Percentiles rank a stretch among this genome's conserved stretches.
These are phyloP conservation scores for Talaromyces islandicus DNA, from an alignment of 2,329 filamentous ascomycete genomes.

Conservation along the genomic window DNA sequence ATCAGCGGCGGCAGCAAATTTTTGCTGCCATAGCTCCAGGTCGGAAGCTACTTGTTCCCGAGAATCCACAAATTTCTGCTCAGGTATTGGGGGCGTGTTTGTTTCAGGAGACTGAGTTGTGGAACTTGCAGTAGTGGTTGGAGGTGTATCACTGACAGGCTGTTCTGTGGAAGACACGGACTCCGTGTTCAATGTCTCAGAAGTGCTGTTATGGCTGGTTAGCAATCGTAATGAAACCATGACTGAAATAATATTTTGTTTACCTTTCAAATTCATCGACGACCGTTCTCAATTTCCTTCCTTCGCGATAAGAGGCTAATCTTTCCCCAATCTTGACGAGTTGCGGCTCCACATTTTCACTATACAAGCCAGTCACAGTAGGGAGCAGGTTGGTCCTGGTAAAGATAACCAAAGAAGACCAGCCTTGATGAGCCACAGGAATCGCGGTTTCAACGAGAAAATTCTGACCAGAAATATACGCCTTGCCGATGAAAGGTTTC, in stretches of 20 bases:
- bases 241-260: not conserved
- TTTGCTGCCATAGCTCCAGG: slow-evolving; percentile 77
- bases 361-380: slow-evolving; percentile 70
- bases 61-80: slow-evolving; percentile 33
- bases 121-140: slow-evolving; percentile 11
- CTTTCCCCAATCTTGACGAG: slow-evolving; percentile 86
- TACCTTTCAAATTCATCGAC: slow-evolving; percentile 50
- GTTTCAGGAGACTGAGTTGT: slow-evolving; percentile 21
- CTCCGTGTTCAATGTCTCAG: slow-evolving; percentile 1
- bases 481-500: slow-evolving; percentile 65
- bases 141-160: not conserved
- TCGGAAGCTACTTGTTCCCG: slow-evolving; percentile 69
- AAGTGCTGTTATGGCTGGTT: slow-evolving; percentile 7
- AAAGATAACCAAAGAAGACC: slow-evolving; percentile 64
- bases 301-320: slow-evolving; percentile 60
- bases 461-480: slow-evolving; percentile 60
- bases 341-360: slow-evolving; percentile 92
- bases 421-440: slow-evolving; percentile 65
- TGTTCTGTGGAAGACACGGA: slow-evolving; percentile 12
- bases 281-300: slow-evolving; percentile 56
- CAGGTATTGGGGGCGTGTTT: slow-evolving; percentile 37
- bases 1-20: slow-evolving; percentile 78
- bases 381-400: slow-evolving; percentile 75
- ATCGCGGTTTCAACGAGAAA: slow-evolving; percentile 65
- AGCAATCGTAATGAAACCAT: not conserved